Evolutionary conservation across 441 rosid species (phyloP).

Genomic region (Gossypium davidsonii): DNA sequence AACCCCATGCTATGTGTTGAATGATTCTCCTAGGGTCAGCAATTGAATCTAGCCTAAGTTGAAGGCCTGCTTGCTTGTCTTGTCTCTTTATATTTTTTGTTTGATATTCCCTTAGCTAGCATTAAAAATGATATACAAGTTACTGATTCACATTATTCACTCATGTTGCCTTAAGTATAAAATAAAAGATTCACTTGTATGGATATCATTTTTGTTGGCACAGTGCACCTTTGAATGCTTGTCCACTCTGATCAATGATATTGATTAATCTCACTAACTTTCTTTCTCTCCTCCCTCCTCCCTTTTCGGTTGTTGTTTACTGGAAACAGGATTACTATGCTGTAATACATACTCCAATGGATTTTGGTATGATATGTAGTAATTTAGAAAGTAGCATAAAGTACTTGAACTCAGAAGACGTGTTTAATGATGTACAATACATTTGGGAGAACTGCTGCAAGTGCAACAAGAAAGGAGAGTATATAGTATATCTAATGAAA

Average conservation of each 20-base stretch:
- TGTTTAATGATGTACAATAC: constrained; percentile 39
- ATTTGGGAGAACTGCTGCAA: constrained; percentile 50
- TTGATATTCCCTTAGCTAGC: neutral
- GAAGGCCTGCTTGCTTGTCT: neutral
- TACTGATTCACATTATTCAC: neutral
- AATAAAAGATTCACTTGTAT: neutral
- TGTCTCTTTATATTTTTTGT: neutral
- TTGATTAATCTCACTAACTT: neutral
- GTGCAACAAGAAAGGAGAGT: constrained; percentile 49
- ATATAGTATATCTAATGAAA: constrained; percentile 48
- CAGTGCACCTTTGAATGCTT: neutral
- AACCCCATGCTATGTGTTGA: neutral
- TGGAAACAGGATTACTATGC: constrained; percentile 34
- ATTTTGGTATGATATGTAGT: constrained; percentile 44
- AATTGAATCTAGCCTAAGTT: neutral
- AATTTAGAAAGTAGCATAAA: constrained; percentile 38
- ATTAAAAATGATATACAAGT: neutral
- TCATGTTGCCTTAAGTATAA: neutral
- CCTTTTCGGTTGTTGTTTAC: neutral
- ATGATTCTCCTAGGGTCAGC: neutral
- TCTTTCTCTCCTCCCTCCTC: neutral
- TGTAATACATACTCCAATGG: constrained; percentile 48
- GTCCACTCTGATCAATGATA: neutral
- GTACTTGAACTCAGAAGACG: constrained; percentile 42
- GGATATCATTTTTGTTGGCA: neutral